phyloP scores from a whole-genome alignment of 495 filamentous ascomycete species.

The Daldinia caldariorum region DNA sequence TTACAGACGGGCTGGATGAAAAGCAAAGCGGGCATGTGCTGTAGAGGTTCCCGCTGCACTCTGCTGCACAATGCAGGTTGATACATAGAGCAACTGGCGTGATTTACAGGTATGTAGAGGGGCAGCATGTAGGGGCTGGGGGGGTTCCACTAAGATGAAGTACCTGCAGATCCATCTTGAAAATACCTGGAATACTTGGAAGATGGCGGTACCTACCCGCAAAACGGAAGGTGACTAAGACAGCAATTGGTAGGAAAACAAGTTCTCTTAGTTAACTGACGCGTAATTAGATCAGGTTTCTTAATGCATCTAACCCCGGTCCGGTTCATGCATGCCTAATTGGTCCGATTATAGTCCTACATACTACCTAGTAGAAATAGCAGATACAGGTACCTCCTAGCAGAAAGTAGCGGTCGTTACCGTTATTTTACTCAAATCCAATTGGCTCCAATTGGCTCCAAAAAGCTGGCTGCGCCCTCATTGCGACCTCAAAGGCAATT shows the following conservation, averaged over 20 bases:
- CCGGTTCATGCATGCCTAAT: constrained; percentile 24
- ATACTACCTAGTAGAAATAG: constrained; percentile 44
- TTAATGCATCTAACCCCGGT: constrained; percentile 36
- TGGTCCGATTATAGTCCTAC: constrained; percentile 39
- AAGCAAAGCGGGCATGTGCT: constrained; percentile 13
- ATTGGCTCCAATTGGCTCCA: constrained; percentile 31
- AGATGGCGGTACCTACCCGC: constrained; percentile 20
- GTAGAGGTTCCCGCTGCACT: constrained; percentile 21
- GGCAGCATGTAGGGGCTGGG: constrained; percentile 16
- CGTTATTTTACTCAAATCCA: constrained; percentile 17
- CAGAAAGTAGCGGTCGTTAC: too few relatives aligned
- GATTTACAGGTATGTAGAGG: constrained; percentile 22
- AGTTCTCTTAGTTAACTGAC: constrained; percentile 31
- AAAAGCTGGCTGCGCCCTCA: constrained; percentile 39
- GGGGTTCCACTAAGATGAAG: constrained; percentile 33
- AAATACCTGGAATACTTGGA: constrained; percentile 26
- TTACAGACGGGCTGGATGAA: constrained; percentile 29
- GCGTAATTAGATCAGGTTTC: constrained; percentile 41
- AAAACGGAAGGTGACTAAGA: constrained; percentile 26
- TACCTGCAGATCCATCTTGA: constrained; percentile 30
- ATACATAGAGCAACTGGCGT: constrained; percentile 22
- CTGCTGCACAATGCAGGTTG: constrained; percentile 31
- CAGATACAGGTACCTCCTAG: not conserved
- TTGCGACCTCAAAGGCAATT: constrained; percentile 34
- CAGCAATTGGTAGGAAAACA: constrained; percentile 20